Percentiles rank a stretch among this genome's conserved stretches.
These are phyloP conservation scores for Metschnikowia reukaufii DNA, from an alignment of 805 yeast genomes.

Conservation along the genomic window DNA sequence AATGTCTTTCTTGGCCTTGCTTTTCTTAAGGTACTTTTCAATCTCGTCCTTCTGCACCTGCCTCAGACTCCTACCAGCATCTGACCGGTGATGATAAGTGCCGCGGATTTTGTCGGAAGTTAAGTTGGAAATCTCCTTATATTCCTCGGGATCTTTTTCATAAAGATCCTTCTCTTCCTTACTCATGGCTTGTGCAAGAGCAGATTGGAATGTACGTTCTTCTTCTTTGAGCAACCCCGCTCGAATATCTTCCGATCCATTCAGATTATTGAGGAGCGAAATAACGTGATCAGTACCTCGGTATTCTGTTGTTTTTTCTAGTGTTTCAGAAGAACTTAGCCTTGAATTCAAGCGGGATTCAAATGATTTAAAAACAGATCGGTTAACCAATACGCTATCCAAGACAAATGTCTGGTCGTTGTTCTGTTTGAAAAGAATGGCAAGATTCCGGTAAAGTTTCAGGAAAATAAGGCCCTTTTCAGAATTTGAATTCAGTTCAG, in stretches of 20 bases:
- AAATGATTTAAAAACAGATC: conserved; percentile 26
- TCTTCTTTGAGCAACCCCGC: background rate
- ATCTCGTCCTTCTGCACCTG: conserved; percentile 23
- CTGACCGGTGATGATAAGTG: conserved; percentile 8
- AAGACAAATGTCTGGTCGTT: conserved; percentile 32
- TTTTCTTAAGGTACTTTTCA: conserved; percentile 43
- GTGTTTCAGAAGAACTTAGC: too few species aligned
- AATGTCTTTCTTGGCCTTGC: conserved; percentile 40
- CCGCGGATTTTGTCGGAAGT: conserved; percentile 22
- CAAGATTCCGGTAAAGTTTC: conserved; percentile 33
- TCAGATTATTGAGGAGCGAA: conserved; percentile 3
- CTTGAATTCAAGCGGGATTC: conserved; percentile 21
- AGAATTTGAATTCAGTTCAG: background rate
- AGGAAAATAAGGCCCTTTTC: conserved; percentile 24
- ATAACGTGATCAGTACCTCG: conserved; percentile 11
- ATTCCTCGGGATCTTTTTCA: conserved; percentile 16
- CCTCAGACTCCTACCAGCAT: background rate
- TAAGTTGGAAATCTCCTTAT: conserved; percentile 17
- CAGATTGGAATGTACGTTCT: conserved; percentile 24
- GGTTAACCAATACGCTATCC: conserved; percentile 34
- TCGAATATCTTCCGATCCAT: background rate
- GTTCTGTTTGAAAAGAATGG: conserved; percentile 34
- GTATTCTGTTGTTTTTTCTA: conserved; percentile 2
- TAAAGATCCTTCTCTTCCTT: conserved; percentile 15
- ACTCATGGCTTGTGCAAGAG: conserved; percentile 25